Base-by-base conservation (phyloP, 2,329 filamentous ascomycete genomes). In the Amauroascus verrucosus region DNA sequence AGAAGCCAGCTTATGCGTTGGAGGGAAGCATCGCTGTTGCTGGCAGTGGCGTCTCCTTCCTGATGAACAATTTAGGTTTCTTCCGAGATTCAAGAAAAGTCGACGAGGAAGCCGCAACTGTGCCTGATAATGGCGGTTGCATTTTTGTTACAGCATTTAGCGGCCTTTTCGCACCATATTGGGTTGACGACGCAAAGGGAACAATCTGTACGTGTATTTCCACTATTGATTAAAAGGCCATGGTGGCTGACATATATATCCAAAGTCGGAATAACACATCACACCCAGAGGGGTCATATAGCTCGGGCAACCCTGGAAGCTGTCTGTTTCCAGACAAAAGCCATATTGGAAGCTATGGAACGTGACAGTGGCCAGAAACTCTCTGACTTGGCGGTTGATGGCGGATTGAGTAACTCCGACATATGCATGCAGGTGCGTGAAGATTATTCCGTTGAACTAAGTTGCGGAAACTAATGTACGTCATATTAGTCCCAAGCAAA, bases 101-200 rank as follows among this genome's bases (percentile, higher is more conserved):
- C 65, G 80, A 76, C 60, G 79, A 83, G 55, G 70, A 85, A 43
- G 83, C 83, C 6, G 76, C 76, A 41, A 79, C 76, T 1, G 83
- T 86, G 6, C 69, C 77, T 37, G 85, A 95, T 67, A 94, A 85
- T 57, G 89, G 88, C 53, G 89, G 89, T 6, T 84, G 89, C 52
- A 81, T 90, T 16, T 83, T 95, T 62, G 89, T 95, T 56, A 95
- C 89, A 2, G 89, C 89, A 1, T 95, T 95, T 67, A 89, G 85
- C 67, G 89, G 89, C 51, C 77, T 95, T 2, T 95, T 95, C 66
- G 89, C 89, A 0, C 89, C 89, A 0, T 95, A 95, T 70, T 95
- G 89, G 89, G 91, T 95, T 57, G 88, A 95, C 65, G 87, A 94
- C 70, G 88, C 88, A 18, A 85, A 89, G 67, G 89, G 89, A 55